Evolutionary conservation across 345 rosid genomes (phyloP), one percentile per base, ranked within the genome.

Genomic region (Murraya koenigii): DNA sequence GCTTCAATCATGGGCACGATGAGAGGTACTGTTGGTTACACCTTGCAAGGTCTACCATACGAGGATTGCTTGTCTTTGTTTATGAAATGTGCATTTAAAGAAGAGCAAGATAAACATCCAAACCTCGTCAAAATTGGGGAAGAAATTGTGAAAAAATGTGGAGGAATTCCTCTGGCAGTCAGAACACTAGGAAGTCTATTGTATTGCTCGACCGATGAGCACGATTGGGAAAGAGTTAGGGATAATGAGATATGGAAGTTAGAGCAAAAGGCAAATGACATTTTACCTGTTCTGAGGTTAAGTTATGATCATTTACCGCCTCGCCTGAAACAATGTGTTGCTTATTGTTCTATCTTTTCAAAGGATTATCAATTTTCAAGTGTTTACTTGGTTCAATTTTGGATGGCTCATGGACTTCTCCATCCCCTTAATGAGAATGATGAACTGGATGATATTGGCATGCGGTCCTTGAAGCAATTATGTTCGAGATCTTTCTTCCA

Each of bases 201-300:
- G 6, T 49, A 28, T 23, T 23, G 11, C 25, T 32, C 69, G 1
- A 70, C 19, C 1, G 62, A 69, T 20, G 80, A 75, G 52, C 15
- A 28, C 11, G 69, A 80, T 0, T 80, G 85, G 88, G 15, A 32
- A 19, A 26, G 0, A 4, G 75, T 84, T 2, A 72, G 65, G 36
- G 81, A 81, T 7, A 86, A 77, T 56, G 81, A 84, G 30, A 72
- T 80, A 0, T 88, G 85, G 84, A 33, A 80, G 32, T 10, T 71
- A 30, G 30, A 15, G 30, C 28, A 76, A 49, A 5, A 44, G 47
- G 74, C 52, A 28, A 39, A n/a, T n/a, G 82, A 3, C 2, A 56
- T 80, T 38, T 26, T 80, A 26, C 49, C 74, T 62, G 67, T 35
- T 69, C 52, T 55, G 22, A 63, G 8, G 9, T 30, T 74, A 30